These are phyloP conservation scores for Ceratocystis cacaofunesta DNA, from an alignment of 2,329 filamentous ascomycete genomes.

Conservation along the genomic window DNA sequence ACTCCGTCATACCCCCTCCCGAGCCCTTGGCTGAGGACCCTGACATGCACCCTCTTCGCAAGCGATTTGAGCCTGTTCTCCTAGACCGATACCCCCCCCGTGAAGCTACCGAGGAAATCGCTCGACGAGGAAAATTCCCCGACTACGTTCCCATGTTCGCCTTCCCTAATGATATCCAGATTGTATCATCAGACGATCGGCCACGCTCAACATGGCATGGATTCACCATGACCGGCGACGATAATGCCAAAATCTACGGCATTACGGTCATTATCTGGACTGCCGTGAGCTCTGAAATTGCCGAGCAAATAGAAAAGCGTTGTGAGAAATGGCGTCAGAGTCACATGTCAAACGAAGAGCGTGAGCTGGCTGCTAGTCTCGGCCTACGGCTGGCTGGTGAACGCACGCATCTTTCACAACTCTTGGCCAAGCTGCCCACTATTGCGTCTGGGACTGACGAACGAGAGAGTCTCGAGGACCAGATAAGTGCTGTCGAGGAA, in stretches of 20 bases:
- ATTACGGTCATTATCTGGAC: slow-evolving; percentile 89
- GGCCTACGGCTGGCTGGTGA: slow-evolving; percentile 78
- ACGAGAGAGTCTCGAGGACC: slow-evolving; percentile 74
- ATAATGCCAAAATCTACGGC: slow-evolving; percentile 82
- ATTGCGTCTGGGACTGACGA: slow-evolving; percentile 66
- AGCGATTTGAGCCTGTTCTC: slow-evolving; percentile 89
- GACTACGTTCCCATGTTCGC: slow-evolving; percentile 99
- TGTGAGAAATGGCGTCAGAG: slow-evolving; percentile 75
- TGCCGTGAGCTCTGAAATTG: slow-evolving; percentile 64
- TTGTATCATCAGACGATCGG: slow-evolving; percentile 86
- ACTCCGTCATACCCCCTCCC: slow-evolving; percentile 88
- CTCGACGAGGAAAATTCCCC: slow-evolving; percentile 72
- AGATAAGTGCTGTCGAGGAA: slow-evolving; percentile 91
- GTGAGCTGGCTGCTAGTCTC: slow-evolving; percentile 80
- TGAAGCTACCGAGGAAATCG: slow-evolving; percentile 62
- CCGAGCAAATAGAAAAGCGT: slow-evolving; percentile 66
- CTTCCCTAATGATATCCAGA: slow-evolving; percentile 94
- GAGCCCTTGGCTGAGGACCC: slow-evolving; percentile 81
- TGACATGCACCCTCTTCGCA: slow-evolving; percentile 88
- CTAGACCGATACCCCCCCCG: slow-evolving; percentile 87
- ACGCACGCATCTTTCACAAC: slow-evolving; percentile 74
- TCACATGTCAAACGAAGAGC: slow-evolving; percentile 80
- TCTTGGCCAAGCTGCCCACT: slow-evolving; percentile 68
- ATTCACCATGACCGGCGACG: slow-evolving; percentile 91
- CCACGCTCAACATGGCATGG: slow-evolving; percentile 97